phyloP scores from a whole-genome alignment of 768 basidiomycete species.

The Mycena polygramma region DNA sequence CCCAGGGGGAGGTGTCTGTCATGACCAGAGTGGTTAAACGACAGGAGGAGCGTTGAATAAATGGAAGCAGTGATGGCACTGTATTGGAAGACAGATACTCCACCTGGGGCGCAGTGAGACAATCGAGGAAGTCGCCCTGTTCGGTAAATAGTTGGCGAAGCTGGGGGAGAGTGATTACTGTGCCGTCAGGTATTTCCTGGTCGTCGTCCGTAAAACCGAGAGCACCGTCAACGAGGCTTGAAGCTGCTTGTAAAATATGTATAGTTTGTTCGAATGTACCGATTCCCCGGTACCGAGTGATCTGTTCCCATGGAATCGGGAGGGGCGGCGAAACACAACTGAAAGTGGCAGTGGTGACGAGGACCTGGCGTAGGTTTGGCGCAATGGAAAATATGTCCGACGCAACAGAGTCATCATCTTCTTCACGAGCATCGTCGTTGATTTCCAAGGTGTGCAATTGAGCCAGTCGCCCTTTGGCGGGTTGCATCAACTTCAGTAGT shows the following conservation, averaged over 20 bases:
- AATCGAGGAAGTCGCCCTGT: too few relatives aligned
- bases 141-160: too few relatives aligned
- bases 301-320: not conserved
- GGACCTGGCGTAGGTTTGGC: not conserved
- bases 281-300: not conserved
- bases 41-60: too few relatives aligned
- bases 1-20: too few relatives aligned
- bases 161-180: too few relatives aligned
- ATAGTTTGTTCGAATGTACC: not conserved
- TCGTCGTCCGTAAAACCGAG: not conserved
- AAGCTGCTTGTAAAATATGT: not conserved
- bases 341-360: not conserved
- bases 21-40: too few relatives aligned
- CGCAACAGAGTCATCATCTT: not conserved
- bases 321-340: not conserved
- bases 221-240: not conserved
- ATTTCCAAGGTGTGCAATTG: not conserved
- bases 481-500: not conserved
- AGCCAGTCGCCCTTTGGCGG: not conserved
- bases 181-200: too few relatives aligned
- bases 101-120: too few relatives aligned
- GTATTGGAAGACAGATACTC: too few relatives aligned
- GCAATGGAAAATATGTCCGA: slow-evolving; percentile 6
- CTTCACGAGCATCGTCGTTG: not conserved
- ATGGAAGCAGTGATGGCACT: too few relatives aligned